Evolutionary conservation across 2,329 filamentous ascomycete genomes (phyloP).

Genomic region (Fusarium sp.): DNA sequence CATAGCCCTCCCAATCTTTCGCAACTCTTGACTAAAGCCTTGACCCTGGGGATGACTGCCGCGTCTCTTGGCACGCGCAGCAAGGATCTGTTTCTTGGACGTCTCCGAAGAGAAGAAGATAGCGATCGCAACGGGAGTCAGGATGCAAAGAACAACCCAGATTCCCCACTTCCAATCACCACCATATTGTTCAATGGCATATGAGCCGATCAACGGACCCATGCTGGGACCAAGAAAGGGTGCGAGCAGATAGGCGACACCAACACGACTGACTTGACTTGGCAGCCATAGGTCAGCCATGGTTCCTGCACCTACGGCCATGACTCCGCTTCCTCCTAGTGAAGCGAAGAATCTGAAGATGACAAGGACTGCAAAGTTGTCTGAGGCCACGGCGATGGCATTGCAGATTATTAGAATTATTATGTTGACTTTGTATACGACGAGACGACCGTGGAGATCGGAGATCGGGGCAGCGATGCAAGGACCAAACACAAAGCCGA

Average conservation of each 20-base stretch:
- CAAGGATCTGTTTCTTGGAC: constrained; percentile 5
- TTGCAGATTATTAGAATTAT: constrained; percentile 10
- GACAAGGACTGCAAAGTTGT: background rate
- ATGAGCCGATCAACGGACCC: constrained; percentile 10
- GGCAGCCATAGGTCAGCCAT: constrained; percentile 2
- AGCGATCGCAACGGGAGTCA: constrained; percentile 3
- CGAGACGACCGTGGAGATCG: constrained; percentile 11
- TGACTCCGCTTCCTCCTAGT: constrained; percentile 7
- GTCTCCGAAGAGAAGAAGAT: constrained; percentile 15
- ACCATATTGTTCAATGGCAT: constrained; percentile 4
- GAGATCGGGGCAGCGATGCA: constrained; percentile 16
- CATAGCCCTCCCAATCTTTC: constrained; percentile 3
- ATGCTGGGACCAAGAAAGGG: constrained; percentile 15
- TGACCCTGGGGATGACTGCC: background rate
- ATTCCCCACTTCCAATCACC: constrained; percentile 11
- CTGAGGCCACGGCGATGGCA: constrained; percentile 6
- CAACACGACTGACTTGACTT: constrained; percentile 7
- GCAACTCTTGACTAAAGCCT: background rate
- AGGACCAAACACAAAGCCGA: constrained; percentile 13
- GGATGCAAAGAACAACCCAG: constrained; percentile 12
- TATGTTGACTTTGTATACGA: constrained; percentile 14
- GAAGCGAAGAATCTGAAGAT: constrained; percentile 14
- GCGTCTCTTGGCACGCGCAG: background rate
- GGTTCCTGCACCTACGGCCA: constrained; percentile 13
- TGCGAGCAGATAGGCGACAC: constrained; percentile 7